phyloP scores from a whole-genome alignment of 2,329 filamentous ascomycete species.

The Madurella mycetomatis region DNA sequence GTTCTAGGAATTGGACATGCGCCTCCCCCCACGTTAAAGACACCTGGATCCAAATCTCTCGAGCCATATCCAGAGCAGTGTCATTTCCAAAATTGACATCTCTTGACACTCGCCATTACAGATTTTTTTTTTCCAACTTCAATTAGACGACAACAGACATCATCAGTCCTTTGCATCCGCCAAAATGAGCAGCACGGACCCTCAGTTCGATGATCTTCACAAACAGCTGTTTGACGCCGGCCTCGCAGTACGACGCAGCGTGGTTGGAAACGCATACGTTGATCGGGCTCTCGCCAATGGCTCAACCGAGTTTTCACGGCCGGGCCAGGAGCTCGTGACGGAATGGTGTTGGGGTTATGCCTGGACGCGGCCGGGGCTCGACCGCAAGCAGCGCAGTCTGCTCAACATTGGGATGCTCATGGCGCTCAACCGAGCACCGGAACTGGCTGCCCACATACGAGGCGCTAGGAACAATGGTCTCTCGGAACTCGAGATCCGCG shows the following conservation, averaged over 20 bases:
- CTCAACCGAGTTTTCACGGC: conserved; percentile 53
- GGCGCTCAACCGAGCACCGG: conserved; percentile 54
- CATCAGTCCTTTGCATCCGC: conserved; percentile 3
- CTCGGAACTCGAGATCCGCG: conserved; percentile 58
- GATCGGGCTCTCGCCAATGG: conserved; percentile 52
- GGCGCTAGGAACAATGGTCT: conserved; percentile 61
- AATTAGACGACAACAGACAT: no score
- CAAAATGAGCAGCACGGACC: conserved; percentile 16
- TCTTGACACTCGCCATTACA: no score
- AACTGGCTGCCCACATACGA: conserved; percentile 58
- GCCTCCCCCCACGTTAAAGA: no score
- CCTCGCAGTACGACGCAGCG: conserved; percentile 54
- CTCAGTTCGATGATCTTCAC: conserved; percentile 36
- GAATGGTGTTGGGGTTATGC: conserved; percentile 61
- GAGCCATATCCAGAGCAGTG: no score
- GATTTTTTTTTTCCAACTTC: no score
- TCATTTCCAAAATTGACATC: no score
- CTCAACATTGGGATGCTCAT: conserved; percentile 60
- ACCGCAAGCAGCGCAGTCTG: conserved; percentile 56
- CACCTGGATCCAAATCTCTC: no score
- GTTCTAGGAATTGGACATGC: no score
- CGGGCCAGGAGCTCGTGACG: conserved; percentile 59
- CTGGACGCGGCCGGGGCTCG: conserved; percentile 60
- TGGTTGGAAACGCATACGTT: conserved; percentile 59
- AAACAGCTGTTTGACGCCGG: conserved; percentile 57